Percentiles rank a stretch among this genome's conserved stretches.
phyloP scores from a whole-genome alignment of 1,139 yeast species.

The Saccharomycopsis hybrid region DNA sequence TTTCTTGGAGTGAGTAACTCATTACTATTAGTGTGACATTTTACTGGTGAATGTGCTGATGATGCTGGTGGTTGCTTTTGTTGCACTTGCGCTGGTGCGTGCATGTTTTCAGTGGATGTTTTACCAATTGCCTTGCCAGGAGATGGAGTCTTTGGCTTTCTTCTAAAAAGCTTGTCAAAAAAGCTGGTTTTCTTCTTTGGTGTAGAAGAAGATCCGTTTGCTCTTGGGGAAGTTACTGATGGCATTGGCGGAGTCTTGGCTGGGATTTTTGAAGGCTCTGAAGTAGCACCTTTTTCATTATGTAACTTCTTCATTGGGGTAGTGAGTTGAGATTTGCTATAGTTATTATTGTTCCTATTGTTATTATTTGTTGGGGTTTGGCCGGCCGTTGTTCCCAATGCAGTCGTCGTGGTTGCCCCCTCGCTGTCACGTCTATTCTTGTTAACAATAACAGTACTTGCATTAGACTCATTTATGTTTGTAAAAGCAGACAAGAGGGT shows the following conservation, averaged over 20 bases:
- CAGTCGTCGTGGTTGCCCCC: no score
- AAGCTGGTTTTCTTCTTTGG: slow-evolving; percentile 18
- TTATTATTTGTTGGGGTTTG: background rate
- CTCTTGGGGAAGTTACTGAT: background rate
- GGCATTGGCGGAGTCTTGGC: background rate
- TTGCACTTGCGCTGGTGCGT: background rate
- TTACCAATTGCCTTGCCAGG: no score
- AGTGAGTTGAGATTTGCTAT: background rate
- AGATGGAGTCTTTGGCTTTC: slow-evolving; percentile 14
- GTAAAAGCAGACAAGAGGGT: slow-evolving; percentile 11
- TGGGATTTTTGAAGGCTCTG: background rate
- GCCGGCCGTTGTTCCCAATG: no score
- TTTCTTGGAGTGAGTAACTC: background rate
- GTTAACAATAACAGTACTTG: background rate
- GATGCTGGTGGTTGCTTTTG: background rate
- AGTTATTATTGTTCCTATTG: background rate
- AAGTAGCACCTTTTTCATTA: background rate
- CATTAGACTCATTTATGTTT: background rate
- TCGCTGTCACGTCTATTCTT: no score
- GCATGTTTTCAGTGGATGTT: background rate
- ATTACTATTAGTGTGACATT: slow-evolving; percentile 7
- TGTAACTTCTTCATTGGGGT: background rate
- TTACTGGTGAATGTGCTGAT: slow-evolving; percentile 6
- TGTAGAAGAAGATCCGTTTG: background rate
- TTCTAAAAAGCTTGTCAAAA: slow-evolving; percentile 19